Percentiles rank a stretch among this genome's conserved stretches.
These are phyloP conservation scores for Leccinum broughii DNA, from an alignment of 768 basidiomycete genomes.

Conservation along the genomic window DNA sequence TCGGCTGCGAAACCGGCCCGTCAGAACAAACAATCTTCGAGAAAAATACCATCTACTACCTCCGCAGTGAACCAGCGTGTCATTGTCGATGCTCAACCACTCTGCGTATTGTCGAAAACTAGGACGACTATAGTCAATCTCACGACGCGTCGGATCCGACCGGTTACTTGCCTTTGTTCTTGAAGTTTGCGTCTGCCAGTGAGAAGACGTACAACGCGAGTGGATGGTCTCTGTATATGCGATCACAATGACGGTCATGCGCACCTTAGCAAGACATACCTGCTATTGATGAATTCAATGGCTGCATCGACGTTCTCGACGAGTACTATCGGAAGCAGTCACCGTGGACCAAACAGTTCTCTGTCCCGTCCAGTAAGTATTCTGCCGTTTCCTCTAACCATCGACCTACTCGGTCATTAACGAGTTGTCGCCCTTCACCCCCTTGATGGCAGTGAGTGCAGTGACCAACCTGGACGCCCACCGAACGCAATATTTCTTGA, in stretches of 20 bases:
- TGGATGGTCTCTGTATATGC: slow-evolving; percentile 60
- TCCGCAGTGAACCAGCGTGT: slow-evolving; percentile 59
- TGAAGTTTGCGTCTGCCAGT: slow-evolving; percentile 51
- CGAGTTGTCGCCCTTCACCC: slow-evolving; percentile 62
- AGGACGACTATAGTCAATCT: background rate
- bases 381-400: background rate
- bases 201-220: slow-evolving; percentile 81
- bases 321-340: slow-evolving; percentile 67
- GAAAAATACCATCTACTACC: slow-evolving; percentile 45
- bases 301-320: slow-evolving; percentile 72
- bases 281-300: slow-evolving; percentile 63
- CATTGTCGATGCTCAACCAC: slow-evolving; percentile 72
- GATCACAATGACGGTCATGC: background rate
- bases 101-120: slow-evolving; percentile 73
- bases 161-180: slow-evolving; percentile 53
- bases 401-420: slow-evolving; percentile 71
- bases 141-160: background rate
- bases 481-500: slow-evolving; percentile 64
- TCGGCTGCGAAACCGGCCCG: slow-evolving; percentile 38
- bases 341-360: slow-evolving; percentile 76
- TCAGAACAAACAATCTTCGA: background rate
- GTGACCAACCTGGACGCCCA: slow-evolving; percentile 57
- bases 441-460: slow-evolving; percentile 69
- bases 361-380: slow-evolving; percentile 36
- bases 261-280: slow-evolving; percentile 36